These are phyloP conservation scores for Lycium barbarum DNA, from an alignment of 257 asterid genomes.

Conservation along the genomic window DNA sequence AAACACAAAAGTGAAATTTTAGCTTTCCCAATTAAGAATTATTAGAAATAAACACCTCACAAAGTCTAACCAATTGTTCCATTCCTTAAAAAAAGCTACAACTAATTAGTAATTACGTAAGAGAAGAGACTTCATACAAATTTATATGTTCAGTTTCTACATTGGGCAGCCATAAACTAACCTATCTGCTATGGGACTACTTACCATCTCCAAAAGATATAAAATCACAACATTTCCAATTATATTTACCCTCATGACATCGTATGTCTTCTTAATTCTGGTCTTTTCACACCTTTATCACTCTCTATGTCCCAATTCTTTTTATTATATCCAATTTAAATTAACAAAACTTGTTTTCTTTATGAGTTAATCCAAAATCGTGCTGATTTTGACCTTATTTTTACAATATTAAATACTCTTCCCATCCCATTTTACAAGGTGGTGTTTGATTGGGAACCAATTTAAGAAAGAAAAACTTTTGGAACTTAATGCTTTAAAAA, in stretches of 20 bases:
- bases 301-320: neutral
- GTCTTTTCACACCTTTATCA: neutral
- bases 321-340: neutral
- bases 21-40: neutral
- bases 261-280: neutral
- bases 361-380: neutral
- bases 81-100: neutral
- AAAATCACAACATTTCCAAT: neutral
- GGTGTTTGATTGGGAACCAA: neutral
- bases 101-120: neutral
- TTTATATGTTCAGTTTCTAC: neutral
- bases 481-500: neutral
- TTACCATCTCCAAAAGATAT: neutral
- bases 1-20: no score
- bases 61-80: neutral
- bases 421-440: neutral
- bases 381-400: neutral
- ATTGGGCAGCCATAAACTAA: neutral
- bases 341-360: neutral
- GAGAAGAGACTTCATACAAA: conserved; percentile 16
- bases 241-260: neutral
- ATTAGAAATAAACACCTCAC: neutral
- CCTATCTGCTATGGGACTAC: conserved; percentile 6
- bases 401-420: neutral
- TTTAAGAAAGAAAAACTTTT: neutral